phyloP scores from a whole-genome alignment of 2,329 filamentous ascomycete genomes.

The Xylaria sp. region DNA sequence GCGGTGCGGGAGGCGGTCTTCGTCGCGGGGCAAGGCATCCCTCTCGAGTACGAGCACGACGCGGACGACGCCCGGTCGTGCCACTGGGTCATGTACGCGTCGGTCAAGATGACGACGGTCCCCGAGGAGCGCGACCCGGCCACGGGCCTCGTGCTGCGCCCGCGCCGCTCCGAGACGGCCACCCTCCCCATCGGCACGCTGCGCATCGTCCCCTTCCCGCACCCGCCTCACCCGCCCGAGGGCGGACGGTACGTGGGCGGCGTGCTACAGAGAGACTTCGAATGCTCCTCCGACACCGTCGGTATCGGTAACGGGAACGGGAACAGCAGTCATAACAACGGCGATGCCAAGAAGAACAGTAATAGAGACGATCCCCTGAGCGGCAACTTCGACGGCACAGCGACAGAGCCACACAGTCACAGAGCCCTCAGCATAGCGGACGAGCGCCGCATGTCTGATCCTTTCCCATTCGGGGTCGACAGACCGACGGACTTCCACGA shows the following conservation, averaged over 20 bases:
- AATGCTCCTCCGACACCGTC: slow-evolving; percentile 19
- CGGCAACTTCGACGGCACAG: slow-evolving; percentile 1
- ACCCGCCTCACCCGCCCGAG: slow-evolving; percentile 69
- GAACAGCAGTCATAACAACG: not conserved
- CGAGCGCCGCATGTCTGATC: slow-evolving; percentile 41
- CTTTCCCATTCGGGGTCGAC: slow-evolving; percentile 51
- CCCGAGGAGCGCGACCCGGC: slow-evolving; percentile 58
- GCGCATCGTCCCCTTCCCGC: slow-evolving; percentile 83
- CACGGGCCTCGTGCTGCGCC: slow-evolving; percentile 55
- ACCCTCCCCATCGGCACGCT: slow-evolving; percentile 76
- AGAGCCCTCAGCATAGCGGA: slow-evolving; percentile 36
- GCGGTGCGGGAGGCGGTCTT: slow-evolving; percentile 70
- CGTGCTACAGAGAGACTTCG: slow-evolving; percentile 48
- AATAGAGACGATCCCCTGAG: not conserved
- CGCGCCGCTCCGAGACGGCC: slow-evolving; percentile 58
- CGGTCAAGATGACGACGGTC: slow-evolving; percentile 59
- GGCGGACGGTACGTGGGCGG: slow-evolving; percentile 63
- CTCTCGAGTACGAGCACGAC: slow-evolving; percentile 79
- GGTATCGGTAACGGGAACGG: not conserved
- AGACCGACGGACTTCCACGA: slow-evolving; percentile 65
- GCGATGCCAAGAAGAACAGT: not conserved
- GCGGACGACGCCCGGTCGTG: slow-evolving; percentile 80
- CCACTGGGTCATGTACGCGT: slow-evolving; percentile 89
- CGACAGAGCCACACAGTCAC: not conserved
- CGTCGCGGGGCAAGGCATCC: slow-evolving; percentile 67